Evolutionary conservation across 805 yeast genomes (phyloP), one percentile per base, ranked within the genome.

Genomic region (Yamadazyma tumulicola): DNA sequence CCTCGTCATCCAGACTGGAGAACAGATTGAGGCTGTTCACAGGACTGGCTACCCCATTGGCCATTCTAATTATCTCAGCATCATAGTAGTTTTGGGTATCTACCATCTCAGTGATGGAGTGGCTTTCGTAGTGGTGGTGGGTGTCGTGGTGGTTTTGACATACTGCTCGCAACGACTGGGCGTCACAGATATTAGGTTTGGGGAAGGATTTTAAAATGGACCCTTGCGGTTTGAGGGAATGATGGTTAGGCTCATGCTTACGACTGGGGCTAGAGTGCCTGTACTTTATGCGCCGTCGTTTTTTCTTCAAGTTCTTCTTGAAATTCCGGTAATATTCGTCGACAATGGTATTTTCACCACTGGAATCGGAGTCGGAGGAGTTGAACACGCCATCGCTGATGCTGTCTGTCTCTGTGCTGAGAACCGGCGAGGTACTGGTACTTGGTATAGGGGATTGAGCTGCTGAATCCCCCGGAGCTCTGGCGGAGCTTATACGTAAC

Each of bases 241-340:
- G 65, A 45, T 67, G 73, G 19, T 64, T 61, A 4, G 73, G 73
- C 36, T 57, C 55, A 38, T 64, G 69, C 33, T 64, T 65, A 1
- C 66, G 69, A 0, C 61, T 55, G 1, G 69, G 69, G 6, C 66
- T 56, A 9, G 24, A 5, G 38, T 34, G 20, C 33, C 24, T 24
- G 32, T 22, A 25, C 7, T n/a, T 25, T 29, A 13, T 28, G 6
- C 13, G n/a, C 14, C 27, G 25, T 21, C 16, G 21, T 21, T 13
- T 34, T 24, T 10, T 13, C 19, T 19, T 29, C 18, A 18, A 6
- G 4, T 5, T 5, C 13, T 10, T 16, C 21, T 34, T 29, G 18
- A 32, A 28, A 17, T 35, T 27, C 31, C 27, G 28, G 38, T 51
- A 52, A 33, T 43, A 47, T 5, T 33, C 33, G 17, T 45, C 35